Percentiles rank a stretch among this genome's conserved stretches.
These are phyloP conservation scores for Leptodontidium sp. DNA, from an alignment of 2,329 filamentous ascomycete species.

Conservation along the genomic window DNA sequence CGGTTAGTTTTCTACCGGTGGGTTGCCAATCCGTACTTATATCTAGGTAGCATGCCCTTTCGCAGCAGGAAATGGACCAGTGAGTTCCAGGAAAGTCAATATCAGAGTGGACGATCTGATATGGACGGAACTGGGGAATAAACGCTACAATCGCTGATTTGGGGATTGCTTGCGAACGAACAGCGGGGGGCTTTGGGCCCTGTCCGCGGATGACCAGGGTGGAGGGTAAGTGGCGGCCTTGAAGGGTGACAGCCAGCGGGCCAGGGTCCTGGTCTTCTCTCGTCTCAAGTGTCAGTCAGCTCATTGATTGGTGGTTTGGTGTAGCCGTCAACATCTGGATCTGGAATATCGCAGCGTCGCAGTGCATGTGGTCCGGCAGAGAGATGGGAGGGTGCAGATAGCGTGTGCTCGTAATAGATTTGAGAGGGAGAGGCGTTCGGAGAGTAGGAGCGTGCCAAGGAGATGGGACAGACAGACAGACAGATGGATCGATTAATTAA, in stretches of 20 bases:
- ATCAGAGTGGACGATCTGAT: slow-evolving; percentile 16
- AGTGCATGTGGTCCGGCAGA: background rate
- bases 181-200: background rate
- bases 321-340: slow-evolving; percentile 10
- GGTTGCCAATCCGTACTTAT: slow-evolving; percentile 20
- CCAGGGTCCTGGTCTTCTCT: background rate
- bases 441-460: background rate
- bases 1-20: background rate
- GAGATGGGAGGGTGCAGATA: slow-evolving; percentile 5
- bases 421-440: background rate
- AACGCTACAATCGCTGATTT: slow-evolving; percentile 22
- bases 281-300: slow-evolving; percentile 5
- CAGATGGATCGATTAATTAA: too few species aligned
- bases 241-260: slow-evolving; percentile 8
- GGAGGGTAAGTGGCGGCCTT: background rate
- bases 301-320: background rate
- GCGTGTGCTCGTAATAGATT: background rate
- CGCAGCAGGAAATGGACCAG: background rate
- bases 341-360: background rate
- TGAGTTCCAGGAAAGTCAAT: background rate
- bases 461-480: background rate
- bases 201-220: slow-evolving; percentile 22
- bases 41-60: slow-evolving; percentile 5
- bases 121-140: slow-evolving; percentile 17
- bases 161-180: slow-evolving; percentile 32